Conservation (phyloP, 805 yeast genomes). For the Zygotorulaspora chibaensis region DNA sequence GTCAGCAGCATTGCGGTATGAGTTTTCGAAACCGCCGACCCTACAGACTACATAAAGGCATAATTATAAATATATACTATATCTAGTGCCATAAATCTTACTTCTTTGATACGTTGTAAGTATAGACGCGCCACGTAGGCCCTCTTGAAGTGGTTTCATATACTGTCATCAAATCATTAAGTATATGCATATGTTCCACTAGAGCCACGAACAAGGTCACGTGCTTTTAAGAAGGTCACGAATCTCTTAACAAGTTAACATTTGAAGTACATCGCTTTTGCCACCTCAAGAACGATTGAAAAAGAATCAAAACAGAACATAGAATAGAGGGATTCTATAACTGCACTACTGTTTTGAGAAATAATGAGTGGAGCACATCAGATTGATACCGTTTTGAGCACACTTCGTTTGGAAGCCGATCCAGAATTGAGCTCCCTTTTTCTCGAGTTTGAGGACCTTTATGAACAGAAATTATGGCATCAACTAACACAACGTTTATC, state of each 20-base stretch:
- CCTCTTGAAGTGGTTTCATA: too few species aligned
- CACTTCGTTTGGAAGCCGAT: constrained; percentile 63
- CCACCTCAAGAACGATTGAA: not conserved
- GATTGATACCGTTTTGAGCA: constrained; percentile 31
- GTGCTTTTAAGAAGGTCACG: not conserved
- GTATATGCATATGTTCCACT: too few species aligned
- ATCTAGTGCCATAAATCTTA: too few species aligned
- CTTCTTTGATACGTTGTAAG: not conserved
- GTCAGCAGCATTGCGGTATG: constrained; percentile 8
- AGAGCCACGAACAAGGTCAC: too few species aligned
- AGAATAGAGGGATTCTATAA: not conserved
- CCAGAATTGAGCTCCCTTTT: constrained; percentile 53
- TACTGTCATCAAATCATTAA: too few species aligned
- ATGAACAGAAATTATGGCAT: constrained; percentile 91
- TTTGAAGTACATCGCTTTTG: not conserved
- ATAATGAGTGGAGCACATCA: constrained; percentile 20
- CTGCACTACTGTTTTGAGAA: not conserved
- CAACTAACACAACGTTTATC: constrained; percentile 72
- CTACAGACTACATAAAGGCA: not conserved
- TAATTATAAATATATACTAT: not conserved
- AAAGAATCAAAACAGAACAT: not conserved
- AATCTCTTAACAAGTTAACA: not conserved
- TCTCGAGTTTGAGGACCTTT: constrained; percentile 63
- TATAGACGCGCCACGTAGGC: too few species aligned
- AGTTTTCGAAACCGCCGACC: not conserved